phyloP scores from a whole-genome alignment of 2,329 filamentous ascomycete species.

The Chrysoporthe cubensis region DNA sequence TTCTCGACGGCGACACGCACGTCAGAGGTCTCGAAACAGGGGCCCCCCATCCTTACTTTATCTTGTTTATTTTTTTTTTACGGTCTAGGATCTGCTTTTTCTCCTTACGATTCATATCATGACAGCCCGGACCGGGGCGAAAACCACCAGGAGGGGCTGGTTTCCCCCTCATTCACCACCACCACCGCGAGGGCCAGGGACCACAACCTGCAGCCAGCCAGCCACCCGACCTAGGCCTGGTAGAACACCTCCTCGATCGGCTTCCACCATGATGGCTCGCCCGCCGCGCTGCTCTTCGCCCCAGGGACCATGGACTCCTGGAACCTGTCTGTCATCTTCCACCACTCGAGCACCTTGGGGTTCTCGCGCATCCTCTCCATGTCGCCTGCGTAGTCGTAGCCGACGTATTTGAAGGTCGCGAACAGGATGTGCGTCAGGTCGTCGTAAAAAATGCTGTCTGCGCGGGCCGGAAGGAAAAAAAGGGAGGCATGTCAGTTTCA shows the following conservation, averaged over 20 bases:
- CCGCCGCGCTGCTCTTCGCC: constrained; percentile 61
- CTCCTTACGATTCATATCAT: too few relatives aligned
- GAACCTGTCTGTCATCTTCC: constrained; percentile 77
- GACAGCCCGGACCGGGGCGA: too few relatives aligned
- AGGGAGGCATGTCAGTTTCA: background rate
- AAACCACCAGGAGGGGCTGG: too few relatives aligned
- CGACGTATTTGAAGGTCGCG: constrained; percentile 79
- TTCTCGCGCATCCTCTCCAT: constrained; percentile 78
- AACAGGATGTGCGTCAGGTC: constrained; percentile 67
- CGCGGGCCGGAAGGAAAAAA: background rate
- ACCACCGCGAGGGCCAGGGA: too few relatives aligned
- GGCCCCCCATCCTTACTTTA: too few relatives aligned
- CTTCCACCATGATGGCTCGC: constrained; percentile 70
- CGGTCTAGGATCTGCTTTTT: too few relatives aligned
- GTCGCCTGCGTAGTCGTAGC: constrained; percentile 71
- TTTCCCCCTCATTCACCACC: too few relatives aligned
- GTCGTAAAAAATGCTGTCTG: constrained; percentile 76
- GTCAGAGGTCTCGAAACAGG: too few relatives aligned
- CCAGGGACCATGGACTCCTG: constrained; percentile 68
- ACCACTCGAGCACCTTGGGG: constrained; percentile 76
- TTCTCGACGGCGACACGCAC: too few relatives aligned
- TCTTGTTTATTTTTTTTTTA: too few relatives aligned
- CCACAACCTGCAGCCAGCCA: too few relatives aligned
- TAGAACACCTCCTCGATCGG: constrained; percentile 72
- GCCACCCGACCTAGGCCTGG: constrained; percentile 42